A percentile compares a stretch with the other conserved stretches of the same genome.
Conservation (phyloP, 2,329 filamentous ascomycete genomes). For the Aspergillus sclerotialis region DNA sequence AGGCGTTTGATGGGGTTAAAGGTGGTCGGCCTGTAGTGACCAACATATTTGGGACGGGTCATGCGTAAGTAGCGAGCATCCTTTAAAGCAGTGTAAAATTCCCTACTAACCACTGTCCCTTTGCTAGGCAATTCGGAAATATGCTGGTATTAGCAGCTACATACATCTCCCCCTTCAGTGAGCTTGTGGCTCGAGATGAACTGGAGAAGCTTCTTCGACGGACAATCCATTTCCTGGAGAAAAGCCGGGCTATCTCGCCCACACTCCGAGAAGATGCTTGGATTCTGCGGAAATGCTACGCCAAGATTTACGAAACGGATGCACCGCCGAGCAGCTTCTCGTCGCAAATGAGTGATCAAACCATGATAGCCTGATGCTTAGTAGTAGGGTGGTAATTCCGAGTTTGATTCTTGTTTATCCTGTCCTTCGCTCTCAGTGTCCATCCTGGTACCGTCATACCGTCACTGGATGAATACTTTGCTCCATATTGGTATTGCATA, state of each 20-base stretch:
- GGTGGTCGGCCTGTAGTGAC: constrained; percentile 69
- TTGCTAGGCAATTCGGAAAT: constrained; percentile 85
- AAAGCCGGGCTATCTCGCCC: constrained; percentile 65
- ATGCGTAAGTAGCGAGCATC: constrained; percentile 78
- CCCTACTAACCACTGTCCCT: constrained; percentile 18
- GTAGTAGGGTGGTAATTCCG: too few relatives aligned
- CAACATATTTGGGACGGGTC: constrained; percentile 92
- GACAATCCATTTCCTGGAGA: constrained; percentile 69
- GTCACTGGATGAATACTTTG: too few relatives aligned
- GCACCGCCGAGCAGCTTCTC: constrained; percentile 9
- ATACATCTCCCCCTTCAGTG: constrained; percentile 59
- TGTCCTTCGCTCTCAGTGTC: too few relatives aligned
- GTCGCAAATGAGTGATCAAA: too few relatives aligned
- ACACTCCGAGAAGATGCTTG: constrained; percentile 66
- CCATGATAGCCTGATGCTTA: too few relatives aligned
- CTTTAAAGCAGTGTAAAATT: too few relatives aligned
- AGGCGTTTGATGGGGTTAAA: constrained; percentile 62
- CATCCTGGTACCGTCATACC: too few relatives aligned
- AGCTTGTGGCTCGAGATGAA: constrained; percentile 49
- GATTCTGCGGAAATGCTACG: constrained; percentile 56
- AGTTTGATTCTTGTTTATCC: too few relatives aligned
- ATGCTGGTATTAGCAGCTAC: constrained; percentile 82
- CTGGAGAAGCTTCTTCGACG: constrained; percentile 58
- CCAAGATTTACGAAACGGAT: constrained; percentile 42
- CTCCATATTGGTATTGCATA: constrained; percentile 1